phyloP scores from a whole-genome alignment of 164 flowering plant genomes.

The Euptelea pleiosperma region DNA sequence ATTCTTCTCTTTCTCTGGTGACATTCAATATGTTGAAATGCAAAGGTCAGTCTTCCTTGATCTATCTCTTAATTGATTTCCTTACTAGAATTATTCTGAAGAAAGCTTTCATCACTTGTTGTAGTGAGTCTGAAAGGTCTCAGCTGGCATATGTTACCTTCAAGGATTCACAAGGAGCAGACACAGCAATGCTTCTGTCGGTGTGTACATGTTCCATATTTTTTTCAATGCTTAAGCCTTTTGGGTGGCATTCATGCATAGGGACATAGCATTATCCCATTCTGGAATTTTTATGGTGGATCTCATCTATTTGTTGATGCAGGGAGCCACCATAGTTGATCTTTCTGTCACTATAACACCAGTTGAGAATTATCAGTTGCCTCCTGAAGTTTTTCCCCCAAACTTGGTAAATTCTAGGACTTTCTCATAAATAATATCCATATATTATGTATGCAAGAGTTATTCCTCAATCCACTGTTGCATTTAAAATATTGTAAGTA shows the following conservation, averaged over 20 bases:
- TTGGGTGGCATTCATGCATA: background rate
- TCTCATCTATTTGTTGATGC: conserved; percentile 13
- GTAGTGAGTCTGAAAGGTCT: conserved; percentile 50
- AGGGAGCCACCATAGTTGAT: conserved; percentile 74
- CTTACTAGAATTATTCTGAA: background rate
- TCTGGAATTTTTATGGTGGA: background rate
- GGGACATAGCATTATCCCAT: background rate
- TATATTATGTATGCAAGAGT: background rate
- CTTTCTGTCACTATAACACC: conserved; percentile 49
- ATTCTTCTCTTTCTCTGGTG: conserved; percentile 80
- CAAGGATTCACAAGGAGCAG: conserved; percentile 76
- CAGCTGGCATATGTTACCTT: conserved; percentile 76
- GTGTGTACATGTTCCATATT: conserved; percentile 27
- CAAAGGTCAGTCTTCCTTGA: conserved; percentile 38
- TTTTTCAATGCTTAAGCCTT: background rate
- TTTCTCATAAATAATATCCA: background rate
- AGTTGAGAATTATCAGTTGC: conserved; percentile 58
- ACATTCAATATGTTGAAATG: conserved; percentile 60
- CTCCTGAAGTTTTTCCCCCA: conserved; percentile 45
- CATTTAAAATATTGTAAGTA: too few species aligned
- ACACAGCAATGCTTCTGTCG: conserved; percentile 62
- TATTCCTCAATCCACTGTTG: too few species aligned
- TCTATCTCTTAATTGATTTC: background rate
- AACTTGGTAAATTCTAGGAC: conserved; percentile 28
- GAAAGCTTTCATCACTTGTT: conserved; percentile 6